Base-by-base conservation (phyloP, 768 basidiomycete genomes). In the Collybia sordida region DNA sequence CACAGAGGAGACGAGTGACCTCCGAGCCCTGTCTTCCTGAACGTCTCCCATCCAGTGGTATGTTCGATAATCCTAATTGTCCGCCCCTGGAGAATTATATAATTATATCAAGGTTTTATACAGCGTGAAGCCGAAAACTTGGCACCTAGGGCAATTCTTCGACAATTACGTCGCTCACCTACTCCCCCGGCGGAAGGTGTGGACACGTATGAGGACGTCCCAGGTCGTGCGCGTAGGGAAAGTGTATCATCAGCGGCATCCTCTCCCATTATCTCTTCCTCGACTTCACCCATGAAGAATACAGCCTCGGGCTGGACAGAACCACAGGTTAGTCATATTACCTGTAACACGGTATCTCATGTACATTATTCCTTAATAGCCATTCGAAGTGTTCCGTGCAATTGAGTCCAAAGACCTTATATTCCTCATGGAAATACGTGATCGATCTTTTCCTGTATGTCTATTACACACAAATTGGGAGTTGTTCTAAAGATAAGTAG, bases 381-480 rank as follows among this genome's bases (percentile, higher is more conserved):
- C 75, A 1, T 78, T 70, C 45, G 72, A 94, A 71, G 72, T 97
- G 0, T 81, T 94, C 60, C 75, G 86, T 44, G 95, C 95, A 1
- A 79, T 98, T 18, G 95, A 98, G 58, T 74, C 76, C 31, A 88
- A 88, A 60, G 89, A 98, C 67, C 72, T 96, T 27, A 78, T 82
- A 64, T 88, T 82, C 62, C 73, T 95, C 6, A 90, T 90, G 87
- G 86, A 93, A 69, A 73, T 92, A 39, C 75, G 91, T 51, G 90
- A 93, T 62, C 77, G 78, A 50, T 84, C 87, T 8, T 92, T 93
- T 56, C 81, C 85, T 64, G 91, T 93, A 50, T 47, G 84, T 78
- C 28, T 34, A 22, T 43, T 31, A 8, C 17, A 25, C 36, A 25
- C 12, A 18, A 19, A 9, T 22, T 23, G n/a, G 18, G 19, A 23